A percentile compares a stretch with the other conserved stretches of the same genome.
Evolutionary conservation across 192 early-diverging fungal genomes (phyloP).

Genomic region (Backusella tarrabulga): DNA sequence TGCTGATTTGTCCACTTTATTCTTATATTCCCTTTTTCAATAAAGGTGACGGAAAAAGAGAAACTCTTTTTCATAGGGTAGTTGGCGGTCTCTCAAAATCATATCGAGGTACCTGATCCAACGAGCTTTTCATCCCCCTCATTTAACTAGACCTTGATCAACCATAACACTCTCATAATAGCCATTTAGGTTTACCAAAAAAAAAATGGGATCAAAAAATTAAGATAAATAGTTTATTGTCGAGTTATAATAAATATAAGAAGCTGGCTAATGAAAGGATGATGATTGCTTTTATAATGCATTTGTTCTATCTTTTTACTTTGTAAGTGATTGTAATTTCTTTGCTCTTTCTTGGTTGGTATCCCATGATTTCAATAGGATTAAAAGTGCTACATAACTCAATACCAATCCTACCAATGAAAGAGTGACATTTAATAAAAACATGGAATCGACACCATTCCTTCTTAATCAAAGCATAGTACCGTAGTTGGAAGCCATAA

Average conservation of each 20-base stretch:
- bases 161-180: no score
- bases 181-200: no score
- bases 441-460: conserved; percentile 29
- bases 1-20: background rate
- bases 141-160: background rate
- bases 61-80: background rate
- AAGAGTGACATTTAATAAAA: conserved; percentile 34
- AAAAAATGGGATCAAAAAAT: no score
- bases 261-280: no score
- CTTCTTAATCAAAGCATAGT: conserved; percentile 29
- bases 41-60: background rate
- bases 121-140: background rate
- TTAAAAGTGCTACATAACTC: conserved; percentile 17
- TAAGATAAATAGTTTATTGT: no score
- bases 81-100: background rate
- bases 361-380: conserved; percentile 32
- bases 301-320: background rate
- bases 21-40: background rate
- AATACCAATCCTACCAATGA: conserved; percentile 27
- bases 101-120: background rate
- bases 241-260: no score
- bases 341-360: conserved; percentile 20
- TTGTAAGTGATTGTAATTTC: background rate
- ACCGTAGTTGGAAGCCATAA: conserved; percentile 38
- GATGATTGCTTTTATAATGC: background rate